Base-by-base conservation (phyloP, 768 basidiomycete species). In the Leccinellum luteum region DNA sequence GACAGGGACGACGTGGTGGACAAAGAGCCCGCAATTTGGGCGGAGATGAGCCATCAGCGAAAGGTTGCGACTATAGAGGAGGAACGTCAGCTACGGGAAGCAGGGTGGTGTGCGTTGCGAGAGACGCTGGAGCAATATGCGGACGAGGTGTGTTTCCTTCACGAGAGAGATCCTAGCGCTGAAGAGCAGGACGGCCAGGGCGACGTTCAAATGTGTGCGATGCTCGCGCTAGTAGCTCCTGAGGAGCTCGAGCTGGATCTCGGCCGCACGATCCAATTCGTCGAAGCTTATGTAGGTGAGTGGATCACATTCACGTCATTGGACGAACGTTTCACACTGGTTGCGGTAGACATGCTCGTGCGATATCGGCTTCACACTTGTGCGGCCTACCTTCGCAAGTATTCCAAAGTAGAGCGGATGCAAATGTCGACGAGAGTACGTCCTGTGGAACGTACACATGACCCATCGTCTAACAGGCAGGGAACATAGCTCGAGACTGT, bases 121-220 rank as follows among this genome's bases (percentile, higher is more conserved):
- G 78, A 81, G 48, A 77, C 79, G 0, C 57, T 90, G 35, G 87
- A 90, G 57, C 72, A 73, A n/a, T 84, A 84, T 65, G 81, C 83
- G 2, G 85, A 86, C 57, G 75, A 84, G 74, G 89, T 89, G 56
- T 7, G 68, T 51, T 25, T 69, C 43, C 17, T 54, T 47, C 28
- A 3, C 27, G 21, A 10, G 2, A 15, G 44, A 31, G 31, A 25
- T 43, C 5, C 34, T 7, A 35, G 25, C 8, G 12, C 31, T 60
- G 27, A 62, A 55, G 54, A 21, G 14, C 38, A 17, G 21, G 43
- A 58, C n/a, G 15, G 25, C 48, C 57, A 92, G 87, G 91, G 91
- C 14, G 86, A 93, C 64, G 75, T 91, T 1, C 91, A 92, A 65
- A 89, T 85, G 78, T 92, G 90, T 70, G 84, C 89, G 1, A 82